Base-by-base conservation (phyloP, 169 alveolate species). In the Plasmodium cynomolgi region DNA sequence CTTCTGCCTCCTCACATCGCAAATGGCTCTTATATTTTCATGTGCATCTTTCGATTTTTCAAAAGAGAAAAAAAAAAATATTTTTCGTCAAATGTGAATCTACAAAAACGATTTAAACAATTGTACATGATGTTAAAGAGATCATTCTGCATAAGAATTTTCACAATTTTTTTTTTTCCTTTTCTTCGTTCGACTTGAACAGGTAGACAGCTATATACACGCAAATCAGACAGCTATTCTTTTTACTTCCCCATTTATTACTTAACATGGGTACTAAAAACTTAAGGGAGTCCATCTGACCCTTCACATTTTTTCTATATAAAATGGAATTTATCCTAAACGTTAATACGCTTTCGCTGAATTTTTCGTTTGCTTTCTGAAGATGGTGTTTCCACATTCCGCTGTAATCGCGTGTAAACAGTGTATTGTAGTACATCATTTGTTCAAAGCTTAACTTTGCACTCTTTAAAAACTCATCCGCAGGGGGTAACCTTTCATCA, bases 131-230 rank as follows among this genome's bases (percentile, higher is more conserved):
- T 13, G 68, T 86, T 86, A 50, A 86, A 86, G 17, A 86, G 62
- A n/a, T 86, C 47, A 26, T 71, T 33, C 44, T 54, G 58, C 41
- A 86, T 75, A 77, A 86, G 58, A 20, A 54, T 6, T 8, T 71
- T 54, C 26, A 86, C 58, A 11, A 86, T 20, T 47, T 75, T 56
- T 15, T 17, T 71, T 86, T 86, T 23, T 56, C 79, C 31, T 77
- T 33, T 31, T 86, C 93, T 29, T 75, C 68, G 17, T 79, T 75
- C 41, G 20, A 31, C 44, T 75, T 47, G 31, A 26, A 77, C 33
- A 86, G 71, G 72, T 86, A 86, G n/a, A 86, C 47, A 75, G 83
- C 68, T 47, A 86, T 77, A n/a, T 86, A 86, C 11, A 75, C 93
- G 44, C 93, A 86, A 23, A 86, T 86, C 34, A 86, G 68, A 20